Base-by-base conservation (phyloP, 2,329 filamentous ascomycete species). In the Phialemoniopsis sp. region DNA sequence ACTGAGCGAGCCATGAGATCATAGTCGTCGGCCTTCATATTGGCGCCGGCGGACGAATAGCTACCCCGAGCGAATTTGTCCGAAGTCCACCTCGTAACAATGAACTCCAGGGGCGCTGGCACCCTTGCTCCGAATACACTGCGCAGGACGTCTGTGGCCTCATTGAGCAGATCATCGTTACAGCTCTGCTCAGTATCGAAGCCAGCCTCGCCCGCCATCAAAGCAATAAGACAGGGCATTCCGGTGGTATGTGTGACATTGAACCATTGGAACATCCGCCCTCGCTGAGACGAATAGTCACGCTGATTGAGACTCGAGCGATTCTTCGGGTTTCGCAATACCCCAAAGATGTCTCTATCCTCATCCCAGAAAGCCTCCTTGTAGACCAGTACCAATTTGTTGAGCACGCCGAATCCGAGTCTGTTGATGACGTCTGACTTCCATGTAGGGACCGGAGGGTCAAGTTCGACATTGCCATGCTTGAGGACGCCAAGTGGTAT, bases 191-290 rank as follows among this genome's bases (percentile, higher is more conserved):
- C 94, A 1, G 89, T 89, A 46, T 95, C 86, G 50, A 89, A 87
- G 13, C 90, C 93, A 15, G 94, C 88, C 51, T 96, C 88, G 16
- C 93, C 93, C 36, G 91, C 91, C 91, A 98, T 96, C 19, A 98
- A 74, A 8, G 89, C 93, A 44, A 97, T 81, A 17, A 96, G 73
- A 37, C 89, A 89, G 2, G 87, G 93, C 29, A 95, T 70, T 1
- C 94, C 94, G 34, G 87, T 89, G 4, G 88, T 95, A 50, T 89
- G 87, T 44, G 89, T 85, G 39, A 89, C 89, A 53, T 98, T 97
- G 78, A 95, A 97, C 78, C 95, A 97, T 51, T 98, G 80, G 55
- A 97, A 98, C 64, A 95, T 95, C 17, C 90, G 84, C n/a, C 91
- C 91, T 38, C 91, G 80, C 45, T 81, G 82, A 4, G 76, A 70